Evolutionary conservation across 148 eudicot species (phyloP), one percentile per base, ranked within the genome.

Genomic region (Cornus suecica): DNA sequence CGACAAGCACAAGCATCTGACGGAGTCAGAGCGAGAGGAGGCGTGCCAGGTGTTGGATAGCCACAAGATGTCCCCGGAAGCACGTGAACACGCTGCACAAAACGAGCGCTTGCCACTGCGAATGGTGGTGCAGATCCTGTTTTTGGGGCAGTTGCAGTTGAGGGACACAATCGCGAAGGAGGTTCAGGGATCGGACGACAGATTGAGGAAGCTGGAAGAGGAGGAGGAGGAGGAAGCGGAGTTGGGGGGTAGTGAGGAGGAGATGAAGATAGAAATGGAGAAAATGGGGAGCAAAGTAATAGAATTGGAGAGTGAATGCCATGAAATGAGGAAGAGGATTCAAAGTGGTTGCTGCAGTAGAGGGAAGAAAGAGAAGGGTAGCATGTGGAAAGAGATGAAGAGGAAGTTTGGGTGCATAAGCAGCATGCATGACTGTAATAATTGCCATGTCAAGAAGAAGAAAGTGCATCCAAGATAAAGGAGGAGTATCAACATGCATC

Each of bases 351-450:
- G 74, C 45, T 79, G 85, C 69, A 74, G 51, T 22, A 73, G 31
- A 30, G 63, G 8, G 75, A 78, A 82, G 34, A 80, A 77, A 74
- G 73, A 86, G 86, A 93, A 87, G 70, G 75, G 25, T 66, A 80
- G 90, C 61, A 51, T 93, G 67, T 93, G 98, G 98, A 85, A 65
- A 66, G 92, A 90, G 73, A 76, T 93, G 90, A 93, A 91, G 91
- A 88, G 96, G 81, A 89, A 89, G 80, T 77, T 93, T 72, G 94
- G 96, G 76, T 93, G 98, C 78, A 69, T 78, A 42, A 81, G 82
- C 2, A 82, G 85, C n/a, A 68, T 83, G 75, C 66, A 73, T 62
- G 87, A 78, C 18, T 27, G 71, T 45, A 58, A 79, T 29, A 81
- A 86, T 31, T 88, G 88, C 62, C 88, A 86, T 71, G 81, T 76